Base-by-base conservation (phyloP, 257 asterid species). In the Echium plantagineum region DNA sequence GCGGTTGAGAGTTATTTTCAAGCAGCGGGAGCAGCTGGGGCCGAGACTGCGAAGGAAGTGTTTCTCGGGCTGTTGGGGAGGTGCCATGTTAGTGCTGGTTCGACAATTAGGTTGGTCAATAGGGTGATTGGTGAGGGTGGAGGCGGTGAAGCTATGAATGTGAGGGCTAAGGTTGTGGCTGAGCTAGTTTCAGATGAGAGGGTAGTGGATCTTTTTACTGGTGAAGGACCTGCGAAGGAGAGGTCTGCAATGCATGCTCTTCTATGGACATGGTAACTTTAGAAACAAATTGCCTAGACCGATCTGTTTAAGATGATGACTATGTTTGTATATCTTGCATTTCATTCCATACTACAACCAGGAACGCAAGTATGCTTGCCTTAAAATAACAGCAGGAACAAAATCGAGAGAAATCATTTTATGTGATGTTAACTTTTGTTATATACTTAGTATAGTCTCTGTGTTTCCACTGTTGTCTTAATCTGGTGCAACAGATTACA, bases 181-280 rank as follows among this genome's bases (percentile, higher is more conserved):
- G 98, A 93, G 65, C 67, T 93, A 66, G 98, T 80, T 57, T 84
- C 98, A 0, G 95, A 89, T 82, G 97, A 89, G 72, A 81, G 96
- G 75, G 90, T 93, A 74, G 83, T 80, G 72, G 77, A 74, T 2
- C 90, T 93, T 67, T 93, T 93, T 21, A 75, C 70, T 30, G 76
- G 89, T 72, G 90, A 84, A 59, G 87, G 66, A 52, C 87, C 87
- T 65, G 70, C 81, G 28, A 88, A 81, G 79, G 95, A 88, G 80
- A 84, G 94, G 76, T 84, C 89, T 28, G 81, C 89, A 60, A 88
- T 93, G 89, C 97, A 93, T 75, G 94, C 96, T 78, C 87, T 91
- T 77, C 87, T 93, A 15, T 93, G 98, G 98, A 93, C 89, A 82
- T 81, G 98, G 98, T 93, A 89, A 62, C 64, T 68, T 57, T 49